These are phyloP conservation scores for Arachnopeziza araneosa DNA, from an alignment of 2,329 filamentous ascomycete genomes.

Conservation along the genomic window DNA sequence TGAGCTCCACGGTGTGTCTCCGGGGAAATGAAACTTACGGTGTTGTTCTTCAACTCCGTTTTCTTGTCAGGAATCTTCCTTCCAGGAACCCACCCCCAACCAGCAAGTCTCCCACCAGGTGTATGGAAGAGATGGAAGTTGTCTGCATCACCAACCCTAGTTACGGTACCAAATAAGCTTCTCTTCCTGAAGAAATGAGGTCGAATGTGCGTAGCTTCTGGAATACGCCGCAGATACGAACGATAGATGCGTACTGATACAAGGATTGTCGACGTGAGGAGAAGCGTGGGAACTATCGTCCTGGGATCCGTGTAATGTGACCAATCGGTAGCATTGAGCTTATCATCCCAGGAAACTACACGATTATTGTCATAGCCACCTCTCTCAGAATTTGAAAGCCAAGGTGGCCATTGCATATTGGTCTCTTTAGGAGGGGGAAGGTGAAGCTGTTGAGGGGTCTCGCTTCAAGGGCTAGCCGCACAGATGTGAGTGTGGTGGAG, in stretches of 20 bases:
- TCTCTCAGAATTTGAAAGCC: slow-evolving; percentile 33
- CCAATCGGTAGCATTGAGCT: slow-evolving; percentile 46
- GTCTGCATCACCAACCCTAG: slow-evolving; percentile 92
- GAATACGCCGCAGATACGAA: slow-evolving; percentile 78
- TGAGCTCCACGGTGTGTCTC: slow-evolving; percentile 8
- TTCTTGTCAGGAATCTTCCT: slow-evolving; percentile 64
- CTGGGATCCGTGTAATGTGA: slow-evolving; percentile 48
- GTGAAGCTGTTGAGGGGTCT: background rate
- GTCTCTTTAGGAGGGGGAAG: slow-evolving; percentile 1
- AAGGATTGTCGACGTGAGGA: slow-evolving; percentile 51
- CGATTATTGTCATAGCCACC: slow-evolving; percentile 29
- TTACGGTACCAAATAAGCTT: slow-evolving; percentile 79
- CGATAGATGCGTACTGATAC: slow-evolving; percentile 57
- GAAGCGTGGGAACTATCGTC: slow-evolving; percentile 47
- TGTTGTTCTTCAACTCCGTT: slow-evolving; percentile 67
- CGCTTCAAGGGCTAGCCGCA: no score
- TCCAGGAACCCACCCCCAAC: slow-evolving; percentile 85
- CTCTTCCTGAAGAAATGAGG: slow-evolving; percentile 68
- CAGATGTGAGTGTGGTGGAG: no score
- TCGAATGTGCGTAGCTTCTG: slow-evolving; percentile 67
- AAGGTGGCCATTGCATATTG: slow-evolving; percentile 45
- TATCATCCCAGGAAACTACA: slow-evolving; percentile 36
- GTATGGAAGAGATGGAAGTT: slow-evolving; percentile 94
- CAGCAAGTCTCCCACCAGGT: slow-evolving; percentile 77
- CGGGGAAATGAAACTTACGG: slow-evolving; percentile 47